Conservation (phyloP, 768 basidiomycete species). For the Tubosaeta sp. region DNA sequence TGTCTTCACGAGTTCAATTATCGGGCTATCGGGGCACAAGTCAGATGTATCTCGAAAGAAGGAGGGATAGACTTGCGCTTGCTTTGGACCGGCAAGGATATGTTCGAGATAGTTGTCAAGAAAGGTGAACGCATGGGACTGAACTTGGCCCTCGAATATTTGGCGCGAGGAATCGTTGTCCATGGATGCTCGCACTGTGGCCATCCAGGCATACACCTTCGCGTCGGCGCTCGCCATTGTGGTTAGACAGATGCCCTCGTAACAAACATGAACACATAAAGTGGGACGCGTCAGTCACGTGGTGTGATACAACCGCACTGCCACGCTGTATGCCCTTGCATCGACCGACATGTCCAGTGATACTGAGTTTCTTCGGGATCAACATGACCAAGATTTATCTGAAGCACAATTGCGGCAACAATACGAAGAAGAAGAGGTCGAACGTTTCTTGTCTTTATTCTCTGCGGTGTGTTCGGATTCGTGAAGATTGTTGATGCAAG, state of each 20-base stretch:
- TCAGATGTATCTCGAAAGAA: not conserved
- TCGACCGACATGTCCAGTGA: constrained; percentile 9
- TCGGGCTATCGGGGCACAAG: constrained; percentile 40
- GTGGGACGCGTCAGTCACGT: constrained; percentile 28
- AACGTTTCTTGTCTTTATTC: constrained; percentile 57
- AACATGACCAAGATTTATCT: constrained; percentile 32
- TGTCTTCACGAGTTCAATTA: constrained; percentile 81
- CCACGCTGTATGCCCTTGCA: not conserved
- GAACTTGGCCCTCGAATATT: constrained; percentile 68
- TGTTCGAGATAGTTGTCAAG: constrained; percentile 73
- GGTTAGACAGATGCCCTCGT: not conserved
- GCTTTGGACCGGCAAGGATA: constrained; percentile 60
- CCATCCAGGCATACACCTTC: constrained; percentile 59
- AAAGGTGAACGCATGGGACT: constrained; percentile 72
- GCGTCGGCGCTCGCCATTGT: constrained; percentile 9
- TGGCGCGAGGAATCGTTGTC: constrained; percentile 67
- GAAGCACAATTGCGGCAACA: constrained; percentile 53
- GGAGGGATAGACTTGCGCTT: constrained; percentile 47
- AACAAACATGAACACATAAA: constrained; percentile 21
- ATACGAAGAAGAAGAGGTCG: constrained; percentile 63
- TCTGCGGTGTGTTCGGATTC: constrained; percentile 43
- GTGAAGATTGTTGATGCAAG: not conserved
- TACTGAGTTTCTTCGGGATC: not conserved
- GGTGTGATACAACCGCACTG: constrained; percentile 8
- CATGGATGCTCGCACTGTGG: constrained; percentile 64